Conservation (phyloP, 2,329 filamentous ascomycete genomes). For the Curvularia hawaiiensis region DNA sequence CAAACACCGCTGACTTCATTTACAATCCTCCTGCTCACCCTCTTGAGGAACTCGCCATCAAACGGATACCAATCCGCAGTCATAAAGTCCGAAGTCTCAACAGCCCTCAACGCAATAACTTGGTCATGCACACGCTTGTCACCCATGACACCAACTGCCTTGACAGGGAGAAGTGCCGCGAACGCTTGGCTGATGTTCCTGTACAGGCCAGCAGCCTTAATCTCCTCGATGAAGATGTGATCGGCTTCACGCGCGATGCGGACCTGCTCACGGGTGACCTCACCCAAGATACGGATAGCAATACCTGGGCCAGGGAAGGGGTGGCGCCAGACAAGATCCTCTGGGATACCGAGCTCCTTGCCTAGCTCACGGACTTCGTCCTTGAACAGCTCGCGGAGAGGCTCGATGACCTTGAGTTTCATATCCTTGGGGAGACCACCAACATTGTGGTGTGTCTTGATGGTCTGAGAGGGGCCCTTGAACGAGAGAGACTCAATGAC, state of each 20-base stretch:
- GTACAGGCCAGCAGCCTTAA: conserved; percentile 74
- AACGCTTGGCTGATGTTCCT: conserved; percentile 73
- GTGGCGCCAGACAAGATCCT: conserved; percentile 78
- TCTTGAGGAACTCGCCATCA: conserved; percentile 66
- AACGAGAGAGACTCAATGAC: conserved; percentile 74
- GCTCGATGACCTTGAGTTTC: conserved; percentile 76
- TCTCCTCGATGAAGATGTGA: conserved; percentile 77
- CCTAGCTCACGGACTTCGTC: conserved; percentile 78
- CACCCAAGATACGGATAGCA: conserved; percentile 80
- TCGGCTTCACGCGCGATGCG: conserved; percentile 80
- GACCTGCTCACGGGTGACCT: conserved; percentile 79
- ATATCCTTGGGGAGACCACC: conserved; percentile 69
- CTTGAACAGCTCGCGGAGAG: conserved; percentile 80
- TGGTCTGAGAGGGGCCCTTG: conserved; percentile 72
- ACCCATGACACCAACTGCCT: conserved; percentile 71
- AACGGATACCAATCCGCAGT: conserved; percentile 73
- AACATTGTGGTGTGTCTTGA: conserved; percentile 77
- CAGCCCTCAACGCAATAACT: conserved; percentile 66
- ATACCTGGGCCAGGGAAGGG: conserved; percentile 79
- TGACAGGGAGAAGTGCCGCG: conserved; percentile 69
- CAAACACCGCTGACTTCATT: conserved; percentile 77
- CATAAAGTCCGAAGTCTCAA: conserved; percentile 74
- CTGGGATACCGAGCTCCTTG: conserved; percentile 70
- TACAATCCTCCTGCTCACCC: conserved; percentile 70
- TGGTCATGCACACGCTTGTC: conserved; percentile 71